Percentiles rank a stretch among this genome's conserved stretches.
phyloP scores from a whole-genome alignment of 2,329 filamentous ascomycete genomes.

The Penicillium sclerotigenum region DNA sequence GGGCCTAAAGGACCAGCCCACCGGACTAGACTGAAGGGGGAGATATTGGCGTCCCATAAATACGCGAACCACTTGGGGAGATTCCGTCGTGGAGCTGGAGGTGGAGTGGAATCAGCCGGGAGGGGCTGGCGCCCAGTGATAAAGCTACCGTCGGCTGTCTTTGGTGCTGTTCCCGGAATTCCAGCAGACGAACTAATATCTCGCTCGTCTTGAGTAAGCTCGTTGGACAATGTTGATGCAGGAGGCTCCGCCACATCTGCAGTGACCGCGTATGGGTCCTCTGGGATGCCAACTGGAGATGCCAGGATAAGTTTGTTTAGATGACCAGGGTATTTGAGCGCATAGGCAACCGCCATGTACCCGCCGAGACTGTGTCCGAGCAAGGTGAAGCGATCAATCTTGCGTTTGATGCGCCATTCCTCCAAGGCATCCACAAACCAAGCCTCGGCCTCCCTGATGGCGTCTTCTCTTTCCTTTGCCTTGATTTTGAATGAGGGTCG shows the following conservation, averaged over 20 bases:
- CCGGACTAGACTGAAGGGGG: constrained; percentile 86
- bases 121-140: constrained; percentile 45
- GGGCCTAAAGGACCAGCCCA: constrained; percentile 87
- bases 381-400: constrained; percentile 89
- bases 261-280: constrained; percentile 84
- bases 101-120: constrained; percentile 39
- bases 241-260: constrained; percentile 74
- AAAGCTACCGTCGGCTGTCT: constrained; percentile 53
- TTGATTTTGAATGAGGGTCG: constrained; percentile 80
- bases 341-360: constrained; percentile 92
- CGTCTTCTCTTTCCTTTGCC: constrained; percentile 73
- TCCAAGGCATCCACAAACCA: constrained; percentile 97
- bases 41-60: constrained; percentile 96
- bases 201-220: constrained; percentile 73
- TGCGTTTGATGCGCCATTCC: constrained; percentile 86
- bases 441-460: constrained; percentile 83
- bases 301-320: constrained; percentile 95
- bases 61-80: constrained; percentile 85
- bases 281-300: constrained; percentile 89
- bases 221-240: constrained; percentile 69
- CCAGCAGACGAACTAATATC: constrained; percentile 33
- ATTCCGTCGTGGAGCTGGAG: constrained; percentile 55
- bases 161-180: constrained; percentile 26
- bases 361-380: constrained; percentile 91
- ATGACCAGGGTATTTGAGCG: constrained; percentile 90